Evolutionary conservation across 164 flowering plant species (phyloP).

Genomic region (Saururus chinensis): DNA sequence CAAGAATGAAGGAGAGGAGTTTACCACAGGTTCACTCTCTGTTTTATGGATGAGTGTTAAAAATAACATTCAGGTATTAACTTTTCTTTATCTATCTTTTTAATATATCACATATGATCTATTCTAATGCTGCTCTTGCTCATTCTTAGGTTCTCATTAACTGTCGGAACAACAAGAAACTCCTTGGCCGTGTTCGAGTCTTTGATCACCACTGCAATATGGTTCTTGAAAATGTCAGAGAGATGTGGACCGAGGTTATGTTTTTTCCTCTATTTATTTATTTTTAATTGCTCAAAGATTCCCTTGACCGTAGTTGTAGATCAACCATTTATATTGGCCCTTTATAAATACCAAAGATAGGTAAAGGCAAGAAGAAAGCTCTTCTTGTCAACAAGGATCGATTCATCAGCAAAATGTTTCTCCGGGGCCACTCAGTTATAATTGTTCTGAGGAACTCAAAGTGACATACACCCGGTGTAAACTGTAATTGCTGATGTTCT

Average conservation of each 20-base stretch:
- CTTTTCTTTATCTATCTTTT: too few species aligned
- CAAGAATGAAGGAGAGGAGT: conserved; percentile 86
- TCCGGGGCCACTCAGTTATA: not conserved
- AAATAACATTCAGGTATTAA: not conserved
- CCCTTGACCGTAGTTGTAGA: not conserved
- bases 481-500: too few species aligned
- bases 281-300: too few species aligned
- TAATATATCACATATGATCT: too few species aligned
- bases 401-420: not conserved
- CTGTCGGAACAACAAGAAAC: conserved; percentile 81
- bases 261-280: too few species aligned
- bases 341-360: not conserved
- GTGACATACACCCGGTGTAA: not conserved
- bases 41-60: not conserved
- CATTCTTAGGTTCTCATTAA: conserved; percentile 65
- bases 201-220: conserved; percentile 93
- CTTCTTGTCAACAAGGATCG: conserved; percentile 1
- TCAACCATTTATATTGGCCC: not conserved
- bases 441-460: not conserved
- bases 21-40: conserved; percentile 33
- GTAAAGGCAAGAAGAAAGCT: not conserved
- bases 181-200: conserved; percentile 83
- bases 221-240: conserved; percentile 75
- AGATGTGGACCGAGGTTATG: not conserved
- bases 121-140: conserved; percentile 65